These are phyloP conservation scores for Coniophora puteana DNA, from an alignment of 1,284 basidiomycete genomes.

Conservation along the genomic window DNA sequence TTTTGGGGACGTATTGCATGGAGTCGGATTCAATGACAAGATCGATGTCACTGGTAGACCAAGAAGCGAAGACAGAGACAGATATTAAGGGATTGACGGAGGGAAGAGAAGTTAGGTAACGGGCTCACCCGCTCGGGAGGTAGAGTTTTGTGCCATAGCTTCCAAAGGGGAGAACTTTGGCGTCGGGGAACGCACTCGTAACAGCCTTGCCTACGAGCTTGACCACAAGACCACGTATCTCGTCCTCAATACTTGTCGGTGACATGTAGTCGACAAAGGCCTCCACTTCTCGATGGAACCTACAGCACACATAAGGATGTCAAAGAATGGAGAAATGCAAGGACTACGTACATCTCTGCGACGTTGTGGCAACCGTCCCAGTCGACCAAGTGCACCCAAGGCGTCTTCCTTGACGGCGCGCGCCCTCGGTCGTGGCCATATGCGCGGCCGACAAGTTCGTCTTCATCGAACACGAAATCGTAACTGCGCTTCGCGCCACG, in stretches of 20 bases:
- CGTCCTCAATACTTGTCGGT: conserved; percentile 83
- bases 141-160: conserved; percentile 95
- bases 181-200: conserved; percentile 69
- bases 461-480: conserved; percentile 40
- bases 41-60: conserved; percentile 63
- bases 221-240: conserved; percentile 77
- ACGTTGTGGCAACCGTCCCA: conserved; percentile 79
- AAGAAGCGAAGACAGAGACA: conserved; percentile 5
- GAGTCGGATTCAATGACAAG: conserved; percentile 65
- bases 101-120: conserved; percentile 1
- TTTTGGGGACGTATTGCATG: conserved; percentile 61
- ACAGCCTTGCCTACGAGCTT: conserved; percentile 71
- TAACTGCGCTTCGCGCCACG: conserved; percentile 37
- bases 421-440: conserved; percentile 46
- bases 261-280: conserved; percentile 88
- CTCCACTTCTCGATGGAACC: conserved; percentile 81
- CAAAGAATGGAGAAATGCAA: conserved; percentile 8
- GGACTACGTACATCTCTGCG: conserved; percentile 73
- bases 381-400: conserved; percentile 78
- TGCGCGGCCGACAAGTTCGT: conserved; percentile 36
- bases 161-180: conserved; percentile 85
- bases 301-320: conserved; percentile 23
- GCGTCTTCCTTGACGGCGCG: conserved; percentile 58
- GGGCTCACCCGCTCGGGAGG: conserved; percentile 82
- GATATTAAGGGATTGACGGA: too few species aligned